These are phyloP conservation scores for Nicotiana tomentosiformis DNA, from an alignment of 257 asterid species.

Conservation along the genomic window DNA sequence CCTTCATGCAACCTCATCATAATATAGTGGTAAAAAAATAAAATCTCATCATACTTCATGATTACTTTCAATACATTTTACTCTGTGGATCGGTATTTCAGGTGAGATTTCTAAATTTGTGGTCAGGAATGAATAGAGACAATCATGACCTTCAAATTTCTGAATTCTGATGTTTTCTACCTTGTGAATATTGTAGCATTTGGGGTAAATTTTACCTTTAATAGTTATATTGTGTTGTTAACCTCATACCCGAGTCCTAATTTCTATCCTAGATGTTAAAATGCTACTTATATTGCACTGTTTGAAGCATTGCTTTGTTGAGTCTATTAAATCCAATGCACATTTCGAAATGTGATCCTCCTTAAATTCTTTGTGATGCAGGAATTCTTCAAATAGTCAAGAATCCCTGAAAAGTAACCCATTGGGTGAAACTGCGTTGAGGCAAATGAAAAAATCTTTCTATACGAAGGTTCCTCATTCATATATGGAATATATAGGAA, in stretches of 20 bases:
- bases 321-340: neutral
- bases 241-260: neutral
- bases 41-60: too few species aligned
- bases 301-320: neutral
- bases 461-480: slow-evolving; percentile 33
- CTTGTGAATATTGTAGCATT: too few species aligned
- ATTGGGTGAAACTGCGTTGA: slow-evolving; percentile 16
- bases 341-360: neutral
- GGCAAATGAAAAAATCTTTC: slow-evolving; percentile 27
- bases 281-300: neutral
- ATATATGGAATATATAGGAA: slow-evolving; percentile 28
- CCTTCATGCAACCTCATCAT: too few species aligned
- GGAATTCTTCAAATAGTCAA: slow-evolving; percentile 22
- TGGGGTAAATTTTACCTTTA: too few species aligned
- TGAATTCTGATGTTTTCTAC: too few species aligned
- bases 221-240: neutral
- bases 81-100: too few species aligned
- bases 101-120: too few species aligned
- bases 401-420: slow-evolving; percentile 20
- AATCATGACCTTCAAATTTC: too few species aligned
- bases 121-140: too few species aligned
- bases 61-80: too few species aligned
- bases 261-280: neutral
- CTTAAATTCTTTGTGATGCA: slow-evolving; percentile 9
- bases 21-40: too few species aligned